A percentile compares a stretch with the other conserved stretches of the same genome.
phyloP scores from a whole-genome alignment of 2,329 filamentous ascomycete genomes.

The Dryadomyces quercus-mongolicae region DNA sequence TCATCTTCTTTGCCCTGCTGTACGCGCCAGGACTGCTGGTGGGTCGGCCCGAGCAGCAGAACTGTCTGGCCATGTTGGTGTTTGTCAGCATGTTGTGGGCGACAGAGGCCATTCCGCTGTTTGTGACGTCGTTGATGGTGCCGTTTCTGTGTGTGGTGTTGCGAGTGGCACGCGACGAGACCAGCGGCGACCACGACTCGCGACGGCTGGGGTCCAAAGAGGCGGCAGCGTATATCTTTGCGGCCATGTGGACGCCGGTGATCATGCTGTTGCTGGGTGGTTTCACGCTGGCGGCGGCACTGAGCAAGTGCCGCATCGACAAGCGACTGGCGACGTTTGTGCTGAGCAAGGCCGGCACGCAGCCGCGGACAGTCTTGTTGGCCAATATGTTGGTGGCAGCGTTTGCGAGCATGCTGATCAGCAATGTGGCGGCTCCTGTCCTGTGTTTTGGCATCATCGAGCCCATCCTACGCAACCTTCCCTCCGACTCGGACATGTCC shows the following conservation, averaged over 20 bases:
- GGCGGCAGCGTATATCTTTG: slow-evolving; percentile 75
- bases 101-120: slow-evolving; percentile 94
- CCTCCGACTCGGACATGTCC: slow-evolving; percentile 81
- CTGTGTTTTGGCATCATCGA: slow-evolving; percentile 97
- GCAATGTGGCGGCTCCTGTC: slow-evolving; percentile 93
- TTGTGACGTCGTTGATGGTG: slow-evolving; percentile 88
- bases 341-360: slow-evolving; percentile 88
- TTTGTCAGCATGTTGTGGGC: slow-evolving; percentile 95
- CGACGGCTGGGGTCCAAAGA: slow-evolving; percentile 62
- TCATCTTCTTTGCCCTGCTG: slow-evolving; percentile 63
- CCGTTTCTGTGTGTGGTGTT: slow-evolving; percentile 87
- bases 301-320: slow-evolving; percentile 96
- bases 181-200: slow-evolving; percentile 28
- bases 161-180: slow-evolving; percentile 68
- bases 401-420: slow-evolving; percentile 98
- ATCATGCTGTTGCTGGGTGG: slow-evolving; percentile 96
- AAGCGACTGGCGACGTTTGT: slow-evolving; percentile 96
- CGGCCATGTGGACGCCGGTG: slow-evolving; percentile 97
- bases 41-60: slow-evolving; percentile 78
- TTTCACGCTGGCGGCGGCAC: slow-evolving; percentile 86
- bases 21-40: slow-evolving; percentile 49
- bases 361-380: slow-evolving; percentile 77
- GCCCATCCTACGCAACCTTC: slow-evolving; percentile 89
- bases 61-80: slow-evolving; percentile 84
- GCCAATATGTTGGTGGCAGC: slow-evolving; percentile 98